These are phyloP conservation scores for Letharia columbiana DNA, from an alignment of 495 filamentous ascomycete species.

Conservation along the genomic window DNA sequence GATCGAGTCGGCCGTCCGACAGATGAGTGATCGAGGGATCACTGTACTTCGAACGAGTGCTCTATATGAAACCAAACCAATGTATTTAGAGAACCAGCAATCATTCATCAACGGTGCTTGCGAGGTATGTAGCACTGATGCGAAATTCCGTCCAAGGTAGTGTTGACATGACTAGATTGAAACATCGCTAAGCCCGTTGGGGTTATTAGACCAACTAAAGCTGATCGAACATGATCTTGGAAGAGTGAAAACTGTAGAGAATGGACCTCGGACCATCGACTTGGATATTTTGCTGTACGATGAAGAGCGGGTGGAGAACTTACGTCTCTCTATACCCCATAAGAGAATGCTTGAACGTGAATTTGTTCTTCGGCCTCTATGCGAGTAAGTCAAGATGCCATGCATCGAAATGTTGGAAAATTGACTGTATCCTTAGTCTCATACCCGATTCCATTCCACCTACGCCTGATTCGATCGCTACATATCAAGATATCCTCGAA, in stretches of 20 bases:
- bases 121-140: constrained; percentile 53
- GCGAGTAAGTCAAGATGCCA: constrained; percentile 53
- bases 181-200: constrained; percentile 64
- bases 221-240: constrained; percentile 71
- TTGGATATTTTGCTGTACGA: constrained; percentile 90
- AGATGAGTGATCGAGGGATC: constrained; percentile 64
- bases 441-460: constrained; percentile 51
- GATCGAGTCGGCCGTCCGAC: constrained; percentile 73
- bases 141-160: not conserved
- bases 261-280: constrained; percentile 89
- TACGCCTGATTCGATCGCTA: constrained; percentile 24
- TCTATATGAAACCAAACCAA: constrained; percentile 88
- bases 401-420: not conserved
- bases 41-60: constrained; percentile 71
- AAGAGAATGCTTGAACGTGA: constrained; percentile 78
- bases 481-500: constrained; percentile 49
- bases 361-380: constrained; percentile 84
- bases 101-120: constrained; percentile 89
- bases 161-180: constrained; percentile 52
- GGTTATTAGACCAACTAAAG: constrained; percentile 71
- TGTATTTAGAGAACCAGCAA: constrained; percentile 88
- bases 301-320: constrained; percentile 51
- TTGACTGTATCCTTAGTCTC: constrained; percentile 39
- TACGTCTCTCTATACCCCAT: constrained; percentile 77
- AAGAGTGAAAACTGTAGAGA: constrained; percentile 76